These are phyloP conservation scores for Cutaneotrichosporon cavernicola DNA, from an alignment of 1,284 basidiomycete species.

Conservation along the genomic window DNA sequence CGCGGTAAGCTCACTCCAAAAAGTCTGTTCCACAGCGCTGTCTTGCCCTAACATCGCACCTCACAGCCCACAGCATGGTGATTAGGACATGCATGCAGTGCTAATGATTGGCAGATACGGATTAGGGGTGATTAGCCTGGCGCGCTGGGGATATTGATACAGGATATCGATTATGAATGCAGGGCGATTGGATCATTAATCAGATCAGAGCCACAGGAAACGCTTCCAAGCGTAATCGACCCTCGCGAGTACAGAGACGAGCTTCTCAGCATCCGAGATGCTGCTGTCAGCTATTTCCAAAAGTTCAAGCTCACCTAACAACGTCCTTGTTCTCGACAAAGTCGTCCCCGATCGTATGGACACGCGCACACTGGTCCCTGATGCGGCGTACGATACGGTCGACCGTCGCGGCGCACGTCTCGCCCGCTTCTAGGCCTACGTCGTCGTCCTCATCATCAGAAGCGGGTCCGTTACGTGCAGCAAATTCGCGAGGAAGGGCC, in stretches of 20 bases:
- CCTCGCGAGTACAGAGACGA: conserved; percentile 78
- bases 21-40: too few relatives aligned
- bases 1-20: too few relatives aligned
- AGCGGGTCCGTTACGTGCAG: conserved; percentile 3
- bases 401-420: conserved; percentile 72
- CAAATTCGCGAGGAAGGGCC: conserved; percentile 52
- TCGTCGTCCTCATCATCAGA: conserved; percentile 35
- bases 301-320: conserved; percentile 1
- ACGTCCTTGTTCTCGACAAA: conserved; percentile 71
- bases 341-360: conserved; percentile 35
- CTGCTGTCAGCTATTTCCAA: conserved; percentile 50
- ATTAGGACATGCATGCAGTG: too few relatives aligned
- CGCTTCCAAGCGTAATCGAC: conserved; percentile 88
- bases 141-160: too few relatives aligned
- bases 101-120: too few relatives aligned
- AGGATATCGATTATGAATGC: neutral
- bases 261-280: conserved; percentile 72
- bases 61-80: too few relatives aligned
- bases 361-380: conserved; percentile 64
- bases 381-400: conserved; percentile 71
- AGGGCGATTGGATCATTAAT: too few relatives aligned
- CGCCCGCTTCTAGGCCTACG: conserved; percentile 61
- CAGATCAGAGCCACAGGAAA: conserved; percentile 67
- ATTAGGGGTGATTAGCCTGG: too few relatives aligned
- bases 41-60: too few relatives aligned